Base-by-base conservation (phyloP, 495 filamentous ascomycete species). In the Hyaloscypha hepaticicola region DNA sequence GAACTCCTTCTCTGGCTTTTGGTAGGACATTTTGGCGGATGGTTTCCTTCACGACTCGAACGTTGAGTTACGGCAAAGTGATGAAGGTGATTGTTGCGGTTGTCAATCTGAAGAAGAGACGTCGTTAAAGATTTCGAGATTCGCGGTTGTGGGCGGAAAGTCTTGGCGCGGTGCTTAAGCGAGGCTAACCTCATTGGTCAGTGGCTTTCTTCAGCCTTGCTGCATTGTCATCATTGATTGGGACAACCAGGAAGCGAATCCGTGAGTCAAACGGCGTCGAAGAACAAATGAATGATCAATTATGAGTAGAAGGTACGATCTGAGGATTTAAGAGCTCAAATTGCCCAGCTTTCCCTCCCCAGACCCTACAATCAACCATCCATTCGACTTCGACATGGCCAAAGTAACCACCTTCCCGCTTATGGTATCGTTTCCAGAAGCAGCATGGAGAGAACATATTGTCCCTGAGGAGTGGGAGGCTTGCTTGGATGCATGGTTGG, bases 1-100 rank as follows among this genome's bases (percentile, higher is more conserved):
- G 78, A 90, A 91, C 75, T 95, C 91, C 87, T 97, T 96, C 82
- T 96, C 93, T 74, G 85, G 82, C 83, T 97, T 97, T 96, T 87
- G 29, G 8, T 38, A 96, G 79, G 92, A 95, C 92, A 96, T 96
- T 83, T 65, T 75, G 62, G 57, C 61, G 70, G 64, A 50, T 58
- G 66, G 45, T 41, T 45, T 72, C 78, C 85, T 82, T 87, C 85
- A 88, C 77, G 86, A 89, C 87, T 88, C 85, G 85, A 83, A 83
- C 79, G 75, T 65, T 79, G 71, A 69, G 82, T 87, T 86, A 83
- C 90, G 86, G 88, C 88, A 91, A 91, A 79, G 89, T 91, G 88
- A 90, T 90, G 87, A 86, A 86, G 88, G 84, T 22, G 64, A 68
- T 58, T 45, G 65, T 65, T 51, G 48, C 27, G 6, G 52, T 19